Evolutionary conservation across 306 rosid species (phyloP).

Genomic region (Inga laurina): DNA sequence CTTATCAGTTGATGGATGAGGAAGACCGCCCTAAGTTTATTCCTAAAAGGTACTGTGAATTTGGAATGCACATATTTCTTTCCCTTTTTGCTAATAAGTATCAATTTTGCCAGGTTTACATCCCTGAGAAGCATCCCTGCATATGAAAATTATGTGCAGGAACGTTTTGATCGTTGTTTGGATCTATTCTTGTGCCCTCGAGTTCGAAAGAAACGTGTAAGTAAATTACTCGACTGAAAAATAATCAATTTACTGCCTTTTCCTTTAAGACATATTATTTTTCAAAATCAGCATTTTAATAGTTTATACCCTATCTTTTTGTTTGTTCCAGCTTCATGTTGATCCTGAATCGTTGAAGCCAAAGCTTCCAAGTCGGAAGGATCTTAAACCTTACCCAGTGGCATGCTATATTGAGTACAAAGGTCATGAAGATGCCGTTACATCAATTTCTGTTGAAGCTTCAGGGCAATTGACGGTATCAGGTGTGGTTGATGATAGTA

Average conservation of each 20-base stretch:
- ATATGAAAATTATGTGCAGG: conserved; percentile 78
- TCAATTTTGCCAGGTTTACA: conserved; percentile 57
- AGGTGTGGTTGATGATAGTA: conserved; percentile 51
- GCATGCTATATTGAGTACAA: conserved; percentile 76
- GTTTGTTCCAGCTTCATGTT: conserved; percentile 67
- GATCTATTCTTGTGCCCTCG: conserved; percentile 93
- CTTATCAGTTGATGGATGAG: conserved; percentile 79
- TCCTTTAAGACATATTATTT: not conserved
- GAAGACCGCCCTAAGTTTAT: conserved; percentile 94
- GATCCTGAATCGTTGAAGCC: conserved; percentile 95
- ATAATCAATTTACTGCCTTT: conserved; percentile 7
- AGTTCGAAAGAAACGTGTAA: conserved; percentile 84
- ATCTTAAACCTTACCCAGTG: conserved; percentile 85
- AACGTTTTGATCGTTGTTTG: conserved; percentile 82
- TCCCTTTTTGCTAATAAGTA: conserved; percentile 17
- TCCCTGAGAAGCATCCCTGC: conserved; percentile 90
- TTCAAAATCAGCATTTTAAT: not conserved
- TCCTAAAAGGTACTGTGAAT: conserved; percentile 70
- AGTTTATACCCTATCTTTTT: not conserved
- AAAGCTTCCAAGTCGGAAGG: conserved; percentile 83
- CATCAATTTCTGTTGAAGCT: conserved; percentile 75
- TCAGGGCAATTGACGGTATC: conserved; percentile 98
- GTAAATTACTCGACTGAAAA: conserved; percentile 35
- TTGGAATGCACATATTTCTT: not conserved
- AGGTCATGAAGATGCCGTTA: conserved; percentile 86